A percentile compares a stretch with the other conserved stretches of the same genome.
phyloP scores from a whole-genome alignment of 148 eudicot species.

The Rhododendron kiyosumense region DNA sequence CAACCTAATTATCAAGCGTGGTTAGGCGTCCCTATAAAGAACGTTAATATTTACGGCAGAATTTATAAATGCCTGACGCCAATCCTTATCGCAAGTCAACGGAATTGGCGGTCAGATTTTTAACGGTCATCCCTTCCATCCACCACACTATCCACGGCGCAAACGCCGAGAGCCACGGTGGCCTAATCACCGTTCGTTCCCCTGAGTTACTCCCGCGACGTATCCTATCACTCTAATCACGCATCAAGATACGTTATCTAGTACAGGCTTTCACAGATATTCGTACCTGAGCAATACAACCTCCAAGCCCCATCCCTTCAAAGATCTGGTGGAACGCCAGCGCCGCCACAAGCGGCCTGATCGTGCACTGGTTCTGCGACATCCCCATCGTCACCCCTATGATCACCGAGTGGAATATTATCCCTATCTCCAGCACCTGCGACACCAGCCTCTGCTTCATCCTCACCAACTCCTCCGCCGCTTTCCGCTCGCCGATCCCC shows the following conservation, averaged over 20 bases:
- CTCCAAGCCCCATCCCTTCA: slow-evolving; percentile 90
- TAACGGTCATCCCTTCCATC: too few relatives aligned
- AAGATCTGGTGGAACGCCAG: slow-evolving; percentile 81
- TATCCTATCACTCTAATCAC: background rate
- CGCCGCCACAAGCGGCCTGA: slow-evolving; percentile 74
- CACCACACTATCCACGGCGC: too few relatives aligned
- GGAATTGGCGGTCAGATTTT: background rate
- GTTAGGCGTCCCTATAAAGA: too few relatives aligned
- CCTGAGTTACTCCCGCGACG: background rate
- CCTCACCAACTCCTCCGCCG: slow-evolving; percentile 35
- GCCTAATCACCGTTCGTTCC: background rate
- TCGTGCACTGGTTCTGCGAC: slow-evolving; percentile 76
- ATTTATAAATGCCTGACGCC: too few relatives aligned
- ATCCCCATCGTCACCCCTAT: slow-evolving; percentile 87
- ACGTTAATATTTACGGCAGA: too few relatives aligned
- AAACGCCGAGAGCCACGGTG: too few relatives aligned
- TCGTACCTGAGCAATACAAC: slow-evolving; percentile 84
- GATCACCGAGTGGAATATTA: slow-evolving; percentile 79
- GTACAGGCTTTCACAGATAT: too few relatives aligned
- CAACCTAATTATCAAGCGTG: too few relatives aligned
- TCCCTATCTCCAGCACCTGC: slow-evolving; percentile 81
- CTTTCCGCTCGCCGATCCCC: slow-evolving; percentile 11
- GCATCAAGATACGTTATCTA: background rate
- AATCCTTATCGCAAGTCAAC: background rate
- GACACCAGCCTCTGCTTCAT: slow-evolving; percentile 75